A percentile compares a stretch with the other conserved stretches of the same genome.
phyloP scores from a whole-genome alignment of 2,329 filamentous ascomycete genomes.

The Paraphaeosphaeria minitans region DNA sequence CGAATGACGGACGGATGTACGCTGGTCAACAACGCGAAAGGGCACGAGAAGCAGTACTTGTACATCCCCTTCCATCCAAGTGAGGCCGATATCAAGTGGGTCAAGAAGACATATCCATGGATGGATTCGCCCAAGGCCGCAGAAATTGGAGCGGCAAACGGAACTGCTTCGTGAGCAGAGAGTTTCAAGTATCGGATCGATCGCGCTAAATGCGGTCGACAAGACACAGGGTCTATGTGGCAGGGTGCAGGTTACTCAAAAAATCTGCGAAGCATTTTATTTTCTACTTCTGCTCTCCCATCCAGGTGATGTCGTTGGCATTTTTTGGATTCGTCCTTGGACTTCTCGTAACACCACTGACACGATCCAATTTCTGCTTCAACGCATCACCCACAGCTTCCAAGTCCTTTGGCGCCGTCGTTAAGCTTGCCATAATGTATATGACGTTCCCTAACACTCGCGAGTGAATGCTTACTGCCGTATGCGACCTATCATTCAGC shows the following conservation, averaged over 20 bases:
- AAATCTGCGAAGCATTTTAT: background rate
- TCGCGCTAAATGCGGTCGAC: background rate
- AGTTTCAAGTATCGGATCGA: background rate
- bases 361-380: slow-evolving; percentile 19
- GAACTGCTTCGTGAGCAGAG: background rate
- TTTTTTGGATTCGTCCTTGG: background rate
- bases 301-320: background rate
- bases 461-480: slow-evolving; percentile 59
- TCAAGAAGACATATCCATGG: slow-evolving; percentile 11
- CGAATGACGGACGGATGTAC: background rate
- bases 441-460: slow-evolving; percentile 66
- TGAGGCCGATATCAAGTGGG: slow-evolving; percentile 1
- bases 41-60: background rate
- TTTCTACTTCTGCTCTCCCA: background rate
- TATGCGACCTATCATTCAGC: slow-evolving; percentile 40
- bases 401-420: slow-evolving; percentile 24
- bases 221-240: background rate
- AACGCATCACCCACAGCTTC: slow-evolving; percentile 27
- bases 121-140: background rate
- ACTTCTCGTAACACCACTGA: background rate
- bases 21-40: background rate
- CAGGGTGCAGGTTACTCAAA: background rate
- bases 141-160: background rate
- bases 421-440: slow-evolving; percentile 63
- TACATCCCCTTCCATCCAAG: background rate